Base-by-base conservation (phyloP, 2,329 filamentous ascomycete species). In the Ceratocystis colombiana region DNA sequence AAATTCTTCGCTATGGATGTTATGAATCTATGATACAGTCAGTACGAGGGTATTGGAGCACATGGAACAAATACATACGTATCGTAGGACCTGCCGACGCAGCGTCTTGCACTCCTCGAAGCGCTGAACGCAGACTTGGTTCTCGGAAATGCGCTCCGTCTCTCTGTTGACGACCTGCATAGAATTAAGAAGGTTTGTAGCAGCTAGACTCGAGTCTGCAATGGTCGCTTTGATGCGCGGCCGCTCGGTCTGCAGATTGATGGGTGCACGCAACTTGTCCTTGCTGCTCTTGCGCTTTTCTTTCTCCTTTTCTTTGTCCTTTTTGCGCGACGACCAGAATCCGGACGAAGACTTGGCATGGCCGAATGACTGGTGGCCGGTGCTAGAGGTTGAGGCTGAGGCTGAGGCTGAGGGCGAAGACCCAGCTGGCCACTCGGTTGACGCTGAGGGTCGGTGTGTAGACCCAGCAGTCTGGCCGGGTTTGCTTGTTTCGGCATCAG, bases 91-190 rank as follows among this genome's bases (percentile, higher is more conserved):
- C 73, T 90, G 89, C 67, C 90, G 83, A 62, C 94, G 84, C 12
- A 97, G 82, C 61, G 84, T 80, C 75, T 96, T 97, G 80, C 93
- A 97, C 1, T 78, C 81, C 71, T 96, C 90, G 70, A 97, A 96
- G 2, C 87, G 84, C 70, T 86, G 80, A 67, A 90, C 82, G 0
- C 90, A 89, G 67, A 85, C 81, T 6, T 81, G 74, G 70, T 97
- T 95, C 46, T 96, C 88, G 5, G 91, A 96, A 41, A 97, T 91
- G 2, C 89, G 87, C 75, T 96, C 87, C 62, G 79, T 83, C 74
- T 97, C 94, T 68, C 94, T 86, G 74, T 97, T 96, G 76, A 96
- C 92, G 65, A 88, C 85, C 74, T 94, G 91, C 46, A 99, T 79
- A 0, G 87, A 84, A 72, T 99, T 97, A 73, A 87, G 81, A 48